Base-by-base conservation (phyloP, 441 rosid species). In the Populus tomentosa region DNA sequence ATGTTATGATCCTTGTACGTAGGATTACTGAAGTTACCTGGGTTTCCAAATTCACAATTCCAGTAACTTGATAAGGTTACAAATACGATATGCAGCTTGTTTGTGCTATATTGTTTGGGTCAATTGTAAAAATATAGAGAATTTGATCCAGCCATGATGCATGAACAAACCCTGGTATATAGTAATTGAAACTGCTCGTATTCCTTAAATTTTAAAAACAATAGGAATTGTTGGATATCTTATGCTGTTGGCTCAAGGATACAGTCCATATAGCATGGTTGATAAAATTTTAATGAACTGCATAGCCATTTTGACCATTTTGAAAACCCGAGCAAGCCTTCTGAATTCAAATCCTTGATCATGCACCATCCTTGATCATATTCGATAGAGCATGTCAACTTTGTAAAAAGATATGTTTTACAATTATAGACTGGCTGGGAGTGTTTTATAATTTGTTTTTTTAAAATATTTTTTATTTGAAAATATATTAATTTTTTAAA, bases 1-100 rank as follows among this genome's bases (percentile, higher is more conserved):
- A 82, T 75, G 83, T 64, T 88, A 87, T 63, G 80, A 82, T 69
- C 73, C 50, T 50, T 28, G 18, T 30, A 53, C 62, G 13, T 16
- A 70, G 56, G 42, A 73, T 14, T 18, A 7, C 26, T 62, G 71
- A 61, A 65, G 24, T 53, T 56, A 24, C 53, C 24, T 59, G 46
- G 36, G 14, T 23, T 78, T 32, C 32, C 61, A 13, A 23, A 35
- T 35, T 75, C 36, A n/a, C 36, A 11, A 7, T 66, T 56, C 21
- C 23, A 20, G 62, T 7, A 56, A 46, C 18, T 14, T 46, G 56
- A 46, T 4, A 46, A 2, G 56, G 1, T 46, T 46, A 5, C 16
- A 46, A 2, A 13, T 46, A 16, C 14, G 20, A 6, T 46, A 0
- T 13, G 56, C 56, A 46, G 56, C 56, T 1, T 46, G 18, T 20